Evolutionary conservation across 257 asterid genomes (phyloP).

Genomic region (Solanum pimpinellifolium): DNA sequence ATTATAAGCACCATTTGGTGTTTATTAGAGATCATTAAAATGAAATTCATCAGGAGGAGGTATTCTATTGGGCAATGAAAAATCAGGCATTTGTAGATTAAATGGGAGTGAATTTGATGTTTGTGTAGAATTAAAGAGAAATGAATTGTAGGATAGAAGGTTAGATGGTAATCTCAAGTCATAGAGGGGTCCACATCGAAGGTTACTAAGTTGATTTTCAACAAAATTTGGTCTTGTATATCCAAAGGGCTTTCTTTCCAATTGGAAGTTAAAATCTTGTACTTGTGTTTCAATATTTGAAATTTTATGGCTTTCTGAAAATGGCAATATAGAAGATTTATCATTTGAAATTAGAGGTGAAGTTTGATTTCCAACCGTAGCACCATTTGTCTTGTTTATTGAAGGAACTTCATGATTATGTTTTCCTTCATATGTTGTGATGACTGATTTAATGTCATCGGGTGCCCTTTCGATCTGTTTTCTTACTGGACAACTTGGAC

Average conservation of each 20-base stretch:
- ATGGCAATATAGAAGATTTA: neutral
- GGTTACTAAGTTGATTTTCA: slow-evolving; percentile 19
- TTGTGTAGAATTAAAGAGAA: slow-evolving; percentile 12
- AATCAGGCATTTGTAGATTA: neutral
- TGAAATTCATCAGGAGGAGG: slow-evolving; percentile 12
- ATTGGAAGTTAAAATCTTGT: slow-evolving; percentile 34
- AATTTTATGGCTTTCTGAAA: neutral
- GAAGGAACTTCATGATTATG: slow-evolving; percentile 57
- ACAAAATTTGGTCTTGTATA: slow-evolving; percentile 21
- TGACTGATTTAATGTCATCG: slow-evolving; percentile 37
- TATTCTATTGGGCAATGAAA: neutral
- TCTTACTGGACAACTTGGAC: slow-evolving; percentile 55
- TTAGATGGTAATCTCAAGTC: slow-evolving; percentile 24
- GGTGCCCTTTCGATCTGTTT: slow-evolving; percentile 79
- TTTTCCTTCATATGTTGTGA: slow-evolving; percentile 72
- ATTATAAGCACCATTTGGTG: neutral
- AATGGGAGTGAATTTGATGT: slow-evolving; percentile 1
- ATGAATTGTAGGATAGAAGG: slow-evolving; percentile 8
- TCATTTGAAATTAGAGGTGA: slow-evolving; percentile 3
- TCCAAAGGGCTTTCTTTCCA: slow-evolving; percentile 31
- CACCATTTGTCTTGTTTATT: slow-evolving; percentile 2
- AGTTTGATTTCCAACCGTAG: neutral
- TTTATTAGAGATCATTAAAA: slow-evolving; percentile 2
- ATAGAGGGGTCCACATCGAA: slow-evolving; percentile 28
- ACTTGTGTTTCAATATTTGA: slow-evolving; percentile 18